Conservation (phyloP, 129 eudicot genomes). For the Erigeron canadensis region DNA sequence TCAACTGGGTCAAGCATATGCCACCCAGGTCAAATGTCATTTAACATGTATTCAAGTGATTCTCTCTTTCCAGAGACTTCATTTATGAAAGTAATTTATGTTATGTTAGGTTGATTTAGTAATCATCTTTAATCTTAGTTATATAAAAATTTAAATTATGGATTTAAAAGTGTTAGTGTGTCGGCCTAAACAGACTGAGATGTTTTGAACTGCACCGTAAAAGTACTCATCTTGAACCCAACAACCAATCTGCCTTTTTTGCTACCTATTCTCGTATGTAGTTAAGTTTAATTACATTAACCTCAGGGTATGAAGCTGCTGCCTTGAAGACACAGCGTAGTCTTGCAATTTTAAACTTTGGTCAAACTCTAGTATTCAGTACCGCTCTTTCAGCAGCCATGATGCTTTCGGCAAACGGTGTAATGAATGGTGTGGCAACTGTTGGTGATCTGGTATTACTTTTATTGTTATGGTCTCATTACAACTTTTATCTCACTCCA, state of each 20-base stretch:
- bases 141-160: too few species aligned
- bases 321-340: conserved; percentile 95
- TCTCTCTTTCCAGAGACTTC: neutral
- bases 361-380: conserved; percentile 85
- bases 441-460: conserved; percentile 91
- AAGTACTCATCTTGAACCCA: too few species aligned
- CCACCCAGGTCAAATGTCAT: neutral
- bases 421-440: conserved; percentile 75
- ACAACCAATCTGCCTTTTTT: neutral
- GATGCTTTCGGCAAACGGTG: conserved; percentile 76
- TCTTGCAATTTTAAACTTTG: conserved; percentile 90
- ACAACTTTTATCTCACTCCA: neutral
- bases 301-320: conserved; percentile 91
- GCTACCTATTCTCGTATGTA: too few species aligned
- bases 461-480: conserved; percentile 1
- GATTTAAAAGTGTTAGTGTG: too few species aligned
- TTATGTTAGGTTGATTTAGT: neutral
- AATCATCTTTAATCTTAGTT: neutral
- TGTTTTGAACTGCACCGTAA: too few species aligned
- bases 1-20: neutral
- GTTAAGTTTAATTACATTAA: neutral
- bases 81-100: too few species aligned
- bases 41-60: neutral
- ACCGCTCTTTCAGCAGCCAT: conserved; percentile 87
- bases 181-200: too few species aligned